Evolutionary conservation across 257 asterid genomes (phyloP), one percentile per base, ranked within the genome.

Genomic region (Jaltomata sinuosa): DNA sequence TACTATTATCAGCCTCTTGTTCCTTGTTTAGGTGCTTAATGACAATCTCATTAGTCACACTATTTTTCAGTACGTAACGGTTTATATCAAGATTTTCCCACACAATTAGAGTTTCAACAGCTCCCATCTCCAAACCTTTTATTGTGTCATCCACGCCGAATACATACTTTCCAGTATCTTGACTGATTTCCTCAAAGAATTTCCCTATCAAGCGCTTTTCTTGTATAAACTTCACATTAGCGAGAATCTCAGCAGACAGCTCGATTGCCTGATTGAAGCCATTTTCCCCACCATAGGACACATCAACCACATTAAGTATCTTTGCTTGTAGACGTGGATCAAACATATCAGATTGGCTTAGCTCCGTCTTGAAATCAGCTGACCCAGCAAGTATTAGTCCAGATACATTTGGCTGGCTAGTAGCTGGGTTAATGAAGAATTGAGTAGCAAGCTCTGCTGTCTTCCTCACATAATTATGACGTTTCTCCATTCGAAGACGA

Each of bases 391-490:
- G 90, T 45, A 89, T 86, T 54, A 89, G 74, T 34, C 92, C 92
- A 9, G 92, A 84, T 5, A 89, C 92, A 59, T 89, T 89, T 4
- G 90, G 92, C 86, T 87, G 90, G 62, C 89, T 89, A 8, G 90
- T 89, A 42, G 89, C 92, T 32, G 92, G 92, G 49, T 89, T 89
- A 16, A 89, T 87, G 74, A 62, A 89, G 85, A 87, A 89, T 14
- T 89, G 92, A 8, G 92, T 89, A 40, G 92, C 92, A 49, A 89
- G 88, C 86, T 89, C 92, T 29, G 92, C 92, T 1, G 92, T 86
- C 84, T 89, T 89, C 82, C 92, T 86, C 7, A 88, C 90, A 84
- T 89, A 87, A 80, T 89, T 89, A 80, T 87, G 92, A 9, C 92
- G 90, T 85, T 89, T 89, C 84, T 89, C 92, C 90, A 89, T 86